phyloP scores from a whole-genome alignment of 2,329 filamentous ascomycete species.

The Xylaria sp. region DNA sequence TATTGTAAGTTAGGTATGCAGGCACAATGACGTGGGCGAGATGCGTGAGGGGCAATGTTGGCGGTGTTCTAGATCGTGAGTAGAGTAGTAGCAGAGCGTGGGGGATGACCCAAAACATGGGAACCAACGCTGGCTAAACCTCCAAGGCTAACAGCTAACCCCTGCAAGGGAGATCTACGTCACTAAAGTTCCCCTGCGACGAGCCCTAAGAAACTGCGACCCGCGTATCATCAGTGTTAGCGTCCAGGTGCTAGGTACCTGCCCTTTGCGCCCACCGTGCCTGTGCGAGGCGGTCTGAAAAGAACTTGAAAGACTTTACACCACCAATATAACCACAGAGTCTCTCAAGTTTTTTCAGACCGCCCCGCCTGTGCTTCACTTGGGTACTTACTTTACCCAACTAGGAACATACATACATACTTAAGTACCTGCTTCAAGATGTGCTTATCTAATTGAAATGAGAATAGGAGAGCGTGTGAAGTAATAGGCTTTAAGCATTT shows the following conservation, averaged over 20 bases:
- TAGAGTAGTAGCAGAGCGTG: constrained; percentile 11
- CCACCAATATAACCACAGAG: no score
- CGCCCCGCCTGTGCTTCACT: no score
- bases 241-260: neutral
- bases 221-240: constrained; percentile 9
- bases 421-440: no score
- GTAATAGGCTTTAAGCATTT: neutral
- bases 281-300: no score
- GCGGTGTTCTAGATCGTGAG: constrained; percentile 35
- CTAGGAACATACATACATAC: no score
- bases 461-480: neutral
- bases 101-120: constrained; percentile 2
- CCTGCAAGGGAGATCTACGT: constrained; percentile 17
- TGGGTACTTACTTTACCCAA: no score
- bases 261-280: no score
- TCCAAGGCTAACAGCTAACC: neutral
- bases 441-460: no score
- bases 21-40: constrained; percentile 37
- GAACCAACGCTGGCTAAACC: constrained; percentile 5
- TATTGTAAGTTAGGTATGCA: constrained; percentile 15
- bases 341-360: no score
- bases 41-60: constrained; percentile 35
- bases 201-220: constrained; percentile 13
- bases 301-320: no score
- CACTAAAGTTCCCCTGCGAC: constrained; percentile 17